Base-by-base conservation (phyloP, 2,329 filamentous ascomycete genomes). In the Ophiostoma himal-ulmi region DNA sequence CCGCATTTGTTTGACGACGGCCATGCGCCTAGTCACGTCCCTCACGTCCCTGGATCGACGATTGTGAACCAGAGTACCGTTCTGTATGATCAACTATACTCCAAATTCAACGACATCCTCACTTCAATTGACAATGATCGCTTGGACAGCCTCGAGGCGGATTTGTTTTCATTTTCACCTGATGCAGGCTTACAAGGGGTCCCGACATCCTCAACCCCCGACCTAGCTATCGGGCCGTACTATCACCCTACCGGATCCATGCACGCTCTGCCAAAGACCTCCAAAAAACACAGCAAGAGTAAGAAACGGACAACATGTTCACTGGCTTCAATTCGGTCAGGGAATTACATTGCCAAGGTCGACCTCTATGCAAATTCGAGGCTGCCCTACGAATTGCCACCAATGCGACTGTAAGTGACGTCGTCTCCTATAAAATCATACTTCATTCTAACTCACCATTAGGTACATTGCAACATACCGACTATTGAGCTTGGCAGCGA, bases 321-420 rank as follows among this genome's bases (percentile, higher is more conserved):
- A 20, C 76, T 79, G 5, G 75, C 78, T 0, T 77, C 78, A 5
- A 74, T 81, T 2, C 78, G 81, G 1, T 82, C 83, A 13, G 83
- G 83, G 10, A 86, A 84, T 72, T 88, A 89, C 76, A 92, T 93
- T 74, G 84, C 88, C 17, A 96, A 95, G 78, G 90, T 92, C 17
- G 89, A 93, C 75, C 80, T 89, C 1, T 96, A 96, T 77, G 84
- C 87, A 65, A 96, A 96, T 77, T 91, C 92, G 1, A 87, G 86
- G 70, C 81, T 96, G 5, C 90, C 92, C 0, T 81, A 84, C 48
- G 82, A 90, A 72, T 81, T 96, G 1, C 86, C 88, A 0, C 86
- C 88, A 0, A 83, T 95, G 67, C 87, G 86, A 75, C 80, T 94
- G 84, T 91, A 41, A 37, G 62, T 39, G 62, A 65, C 60, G 62